Evolutionary conservation across 192 early-diverging fungal species (phyloP).

Genomic region (Coemansia nantahalensis): DNA sequence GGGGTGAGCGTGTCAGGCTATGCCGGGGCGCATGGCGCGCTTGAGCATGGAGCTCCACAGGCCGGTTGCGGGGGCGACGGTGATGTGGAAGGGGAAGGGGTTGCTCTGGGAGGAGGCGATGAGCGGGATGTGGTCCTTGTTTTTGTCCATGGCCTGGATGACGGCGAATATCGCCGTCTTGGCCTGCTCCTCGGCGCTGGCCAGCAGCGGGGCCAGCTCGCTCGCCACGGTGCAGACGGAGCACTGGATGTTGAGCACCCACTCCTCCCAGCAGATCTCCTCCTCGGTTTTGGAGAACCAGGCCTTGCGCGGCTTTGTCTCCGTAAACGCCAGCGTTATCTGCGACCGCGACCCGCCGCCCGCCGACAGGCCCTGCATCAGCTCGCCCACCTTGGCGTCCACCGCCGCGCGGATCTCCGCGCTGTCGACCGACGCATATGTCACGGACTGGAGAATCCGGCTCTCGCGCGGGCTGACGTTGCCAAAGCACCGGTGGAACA

Average conservation of each 20-base stretch:
- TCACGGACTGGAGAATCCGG: slow-evolving; percentile 10
- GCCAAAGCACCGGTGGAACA: slow-evolving; percentile 48
- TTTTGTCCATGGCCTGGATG: slow-evolving; percentile 31
- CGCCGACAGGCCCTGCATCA: slow-evolving; percentile 34
- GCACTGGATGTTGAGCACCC: slow-evolving; percentile 23
- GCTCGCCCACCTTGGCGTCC: slow-evolving; percentile 28
- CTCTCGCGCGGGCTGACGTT: slow-evolving; percentile 35
- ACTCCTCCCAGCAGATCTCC: slow-evolving; percentile 52
- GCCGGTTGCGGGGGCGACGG: slow-evolving; percentile 28
- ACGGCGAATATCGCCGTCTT: slow-evolving; percentile 28
- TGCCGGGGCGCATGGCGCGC: slow-evolving; percentile 36
- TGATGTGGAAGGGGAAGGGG: slow-evolving; percentile 48
- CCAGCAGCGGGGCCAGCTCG: slow-evolving; percentile 18
- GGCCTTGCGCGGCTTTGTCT: slow-evolving; percentile 36
- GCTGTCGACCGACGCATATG: slow-evolving; percentile 38
- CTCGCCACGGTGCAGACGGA: slow-evolving; percentile 10
- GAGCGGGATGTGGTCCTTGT: slow-evolving; percentile 51
- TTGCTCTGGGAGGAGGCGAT: slow-evolving; percentile 34
- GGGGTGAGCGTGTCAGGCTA: no score
- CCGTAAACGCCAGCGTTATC: slow-evolving; percentile 40
- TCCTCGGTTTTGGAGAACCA: slow-evolving; percentile 52
- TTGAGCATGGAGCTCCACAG: slow-evolving; percentile 53
- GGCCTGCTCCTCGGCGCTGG: slow-evolving; percentile 27
- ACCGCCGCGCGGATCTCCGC: slow-evolving; percentile 15
- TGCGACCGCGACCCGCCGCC: slow-evolving; percentile 27